These are phyloP conservation scores for Luzula sylvatica DNA, from an alignment of 176 grass and related monocot species.

Conservation along the genomic window DNA sequence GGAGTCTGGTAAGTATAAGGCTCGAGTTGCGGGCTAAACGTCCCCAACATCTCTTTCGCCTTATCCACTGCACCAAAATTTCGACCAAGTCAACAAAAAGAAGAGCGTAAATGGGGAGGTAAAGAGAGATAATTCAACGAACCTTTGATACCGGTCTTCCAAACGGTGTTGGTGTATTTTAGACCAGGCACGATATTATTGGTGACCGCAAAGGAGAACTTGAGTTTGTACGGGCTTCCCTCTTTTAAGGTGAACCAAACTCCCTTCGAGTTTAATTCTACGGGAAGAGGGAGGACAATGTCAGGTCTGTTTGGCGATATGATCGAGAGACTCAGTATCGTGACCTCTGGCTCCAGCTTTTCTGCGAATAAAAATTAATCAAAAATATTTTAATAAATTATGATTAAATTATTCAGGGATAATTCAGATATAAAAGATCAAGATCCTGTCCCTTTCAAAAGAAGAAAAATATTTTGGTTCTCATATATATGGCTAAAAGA, in stretches of 20 bases:
- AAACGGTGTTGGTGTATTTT: slow-evolving; percentile 87
- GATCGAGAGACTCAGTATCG: slow-evolving; percentile 83
- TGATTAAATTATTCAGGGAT: slow-evolving; percentile 13
- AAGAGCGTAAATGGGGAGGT: no score
- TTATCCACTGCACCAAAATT: slow-evolving; percentile 48
- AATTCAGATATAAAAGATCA: no score
- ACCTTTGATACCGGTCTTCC: slow-evolving; percentile 92
- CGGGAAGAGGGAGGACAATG: slow-evolving; percentile 64
- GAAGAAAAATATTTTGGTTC: slow-evolving; percentile 3
- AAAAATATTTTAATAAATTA: neutral
- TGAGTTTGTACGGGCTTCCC: slow-evolving; percentile 73
- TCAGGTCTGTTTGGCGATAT: slow-evolving; percentile 53
- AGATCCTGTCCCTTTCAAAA: slow-evolving; percentile 6
- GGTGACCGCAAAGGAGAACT: slow-evolving; percentile 83
- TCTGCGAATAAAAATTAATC: slow-evolving; percentile 22
- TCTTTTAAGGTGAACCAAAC: slow-evolving; percentile 93
- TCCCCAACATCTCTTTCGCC: slow-evolving; percentile 85
- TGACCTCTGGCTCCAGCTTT: slow-evolving; percentile 75
- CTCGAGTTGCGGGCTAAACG: slow-evolving; percentile 88
- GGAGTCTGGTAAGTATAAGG: slow-evolving; percentile 73
- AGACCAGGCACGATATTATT: slow-evolving; percentile 97
- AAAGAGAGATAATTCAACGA: neutral
- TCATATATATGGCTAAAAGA: slow-evolving; percentile 3
- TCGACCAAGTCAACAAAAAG: neutral
- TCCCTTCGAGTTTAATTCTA: slow-evolving; percentile 53